Percentiles rank a stretch among this genome's conserved stretches.
Conservation (phyloP, 2,329 filamentous ascomycete genomes). For the Arthrobotrys sinensis region DNA sequence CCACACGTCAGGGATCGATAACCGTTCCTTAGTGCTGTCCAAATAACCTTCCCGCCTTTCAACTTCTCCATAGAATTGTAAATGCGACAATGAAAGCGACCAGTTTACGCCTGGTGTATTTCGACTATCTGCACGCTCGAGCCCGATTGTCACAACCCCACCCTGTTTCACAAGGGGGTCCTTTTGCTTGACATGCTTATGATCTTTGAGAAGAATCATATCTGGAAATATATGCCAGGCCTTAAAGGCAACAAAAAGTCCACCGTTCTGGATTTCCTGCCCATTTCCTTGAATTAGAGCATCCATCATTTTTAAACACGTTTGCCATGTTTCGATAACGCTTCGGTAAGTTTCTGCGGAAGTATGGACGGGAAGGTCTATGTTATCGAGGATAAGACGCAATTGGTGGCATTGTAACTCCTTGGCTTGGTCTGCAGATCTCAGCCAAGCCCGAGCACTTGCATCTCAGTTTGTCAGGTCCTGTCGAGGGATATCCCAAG, state of each 20-base stretch:
- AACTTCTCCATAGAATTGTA: constrained; percentile 41
- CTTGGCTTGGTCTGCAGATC: constrained; percentile 64
- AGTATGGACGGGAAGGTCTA: constrained; percentile 60
- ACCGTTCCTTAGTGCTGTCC: not conserved
- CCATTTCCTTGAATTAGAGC: constrained; percentile 62
- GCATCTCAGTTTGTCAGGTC: constrained; percentile 66
- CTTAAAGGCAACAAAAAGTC: constrained; percentile 61
- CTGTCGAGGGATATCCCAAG: constrained; percentile 61
- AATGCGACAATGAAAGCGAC: constrained; percentile 38
- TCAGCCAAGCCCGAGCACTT: constrained; percentile 66
- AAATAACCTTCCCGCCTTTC: constrained; percentile 17
- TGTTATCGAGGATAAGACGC: constrained; percentile 63
- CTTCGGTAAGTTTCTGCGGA: constrained; percentile 58
- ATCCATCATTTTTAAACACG: constrained; percentile 63
- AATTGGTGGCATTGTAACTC: constrained; percentile 63
- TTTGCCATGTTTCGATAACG: constrained; percentile 63
- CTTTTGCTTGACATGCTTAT: constrained; percentile 19
- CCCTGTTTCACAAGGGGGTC: constrained; percentile 21
- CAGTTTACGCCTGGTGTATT: constrained; percentile 34
- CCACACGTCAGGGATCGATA: constrained; percentile 25
- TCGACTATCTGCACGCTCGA: not conserved
- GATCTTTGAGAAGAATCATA: constrained; percentile 43
- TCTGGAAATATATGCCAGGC: constrained; percentile 65
- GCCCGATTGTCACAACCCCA: constrained; percentile 33
- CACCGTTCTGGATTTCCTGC: constrained; percentile 44